Conservation (phyloP, 106 monocot species). For the Allium sativum region DNA sequence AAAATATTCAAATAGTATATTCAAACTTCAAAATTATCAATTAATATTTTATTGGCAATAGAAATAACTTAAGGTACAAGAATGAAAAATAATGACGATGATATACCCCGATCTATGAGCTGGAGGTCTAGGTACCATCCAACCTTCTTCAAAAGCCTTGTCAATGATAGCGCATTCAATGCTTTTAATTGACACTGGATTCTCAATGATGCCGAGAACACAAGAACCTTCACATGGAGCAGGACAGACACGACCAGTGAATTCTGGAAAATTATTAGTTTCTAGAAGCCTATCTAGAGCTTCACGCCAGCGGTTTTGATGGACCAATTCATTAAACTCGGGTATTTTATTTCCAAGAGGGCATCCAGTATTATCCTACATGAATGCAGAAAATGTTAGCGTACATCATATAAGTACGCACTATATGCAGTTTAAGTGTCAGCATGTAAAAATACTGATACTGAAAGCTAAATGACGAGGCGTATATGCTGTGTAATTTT, state of each 20-base stretch:
- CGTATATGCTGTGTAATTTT: neutral
- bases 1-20: too few relatives aligned
- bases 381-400: neutral
- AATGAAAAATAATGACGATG: constrained; percentile 1
- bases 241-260: constrained; percentile 95
- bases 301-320: constrained; percentile 92
- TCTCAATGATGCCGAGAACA: constrained; percentile 98
- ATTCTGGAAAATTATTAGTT: constrained; percentile 99
- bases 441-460: too few relatives aligned
- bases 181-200: constrained; percentile 97
- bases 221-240: constrained; percentile 98
- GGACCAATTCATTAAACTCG: constrained; percentile 93
- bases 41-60: too few relatives aligned
- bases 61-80: neutral
- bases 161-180: constrained; percentile 97
- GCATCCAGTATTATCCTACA: constrained; percentile 91
- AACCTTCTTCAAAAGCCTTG: constrained; percentile 94
- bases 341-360: constrained; percentile 99
- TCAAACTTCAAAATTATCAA: too few relatives aligned
- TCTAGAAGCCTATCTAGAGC: constrained; percentile 91
- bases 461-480: neutral
- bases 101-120: constrained; percentile 79
- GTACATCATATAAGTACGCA: neutral
- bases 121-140: constrained; percentile 95
- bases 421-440: too few relatives aligned